phyloP scores from a whole-genome alignment of 1,139 yeast genomes.

The Diutina mesorugosa region DNA sequence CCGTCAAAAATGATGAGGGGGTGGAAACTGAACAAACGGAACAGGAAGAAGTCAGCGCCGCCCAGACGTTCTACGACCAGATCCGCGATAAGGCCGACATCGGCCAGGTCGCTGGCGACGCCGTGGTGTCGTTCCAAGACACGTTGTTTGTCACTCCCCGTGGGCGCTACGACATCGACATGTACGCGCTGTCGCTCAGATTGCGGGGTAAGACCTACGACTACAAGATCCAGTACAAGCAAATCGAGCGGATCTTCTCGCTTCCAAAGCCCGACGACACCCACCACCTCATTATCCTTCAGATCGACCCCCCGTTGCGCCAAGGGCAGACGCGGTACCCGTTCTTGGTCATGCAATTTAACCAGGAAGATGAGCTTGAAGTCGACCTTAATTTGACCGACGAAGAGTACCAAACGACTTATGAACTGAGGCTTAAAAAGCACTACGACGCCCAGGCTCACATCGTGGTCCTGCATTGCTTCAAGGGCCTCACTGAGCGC shows the following conservation, averaged over 20 bases:
- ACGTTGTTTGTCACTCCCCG: constrained; percentile 90
- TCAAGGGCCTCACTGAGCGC: constrained; percentile 82
- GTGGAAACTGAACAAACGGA: constrained; percentile 22
- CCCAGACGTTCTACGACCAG: constrained; percentile 78
- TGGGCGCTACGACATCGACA: constrained; percentile 96
- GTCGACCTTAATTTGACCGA: constrained; percentile 80
- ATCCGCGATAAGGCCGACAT: constrained; percentile 91
- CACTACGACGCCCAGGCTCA: constrained; percentile 77
- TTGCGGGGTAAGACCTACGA: constrained; percentile 96
- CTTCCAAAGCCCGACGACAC: constrained; percentile 91
- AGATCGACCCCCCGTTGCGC: constrained; percentile 83
- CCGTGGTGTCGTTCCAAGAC: constrained; percentile 90
- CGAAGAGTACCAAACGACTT: constrained; percentile 64
- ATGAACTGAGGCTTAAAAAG: constrained; percentile 64
- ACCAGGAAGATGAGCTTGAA: constrained; percentile 82
- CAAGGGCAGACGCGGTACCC: constrained; percentile 96
- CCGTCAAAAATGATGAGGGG: constrained; percentile 21
- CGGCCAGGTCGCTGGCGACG: constrained; percentile 92
- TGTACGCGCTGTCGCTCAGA: constrained; percentile 80
- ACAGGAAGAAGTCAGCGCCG: constrained; percentile 54
- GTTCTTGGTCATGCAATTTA: constrained; percentile 79
- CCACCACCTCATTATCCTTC: constrained; percentile 77
- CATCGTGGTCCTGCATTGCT: constrained; percentile 76
- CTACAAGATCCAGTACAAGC: constrained; percentile 85
- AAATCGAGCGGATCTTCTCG: constrained; percentile 81